Evolutionary conservation across 176 grass and related monocot genomes (phyloP).

Genomic region (Thalia dealbata): DNA sequence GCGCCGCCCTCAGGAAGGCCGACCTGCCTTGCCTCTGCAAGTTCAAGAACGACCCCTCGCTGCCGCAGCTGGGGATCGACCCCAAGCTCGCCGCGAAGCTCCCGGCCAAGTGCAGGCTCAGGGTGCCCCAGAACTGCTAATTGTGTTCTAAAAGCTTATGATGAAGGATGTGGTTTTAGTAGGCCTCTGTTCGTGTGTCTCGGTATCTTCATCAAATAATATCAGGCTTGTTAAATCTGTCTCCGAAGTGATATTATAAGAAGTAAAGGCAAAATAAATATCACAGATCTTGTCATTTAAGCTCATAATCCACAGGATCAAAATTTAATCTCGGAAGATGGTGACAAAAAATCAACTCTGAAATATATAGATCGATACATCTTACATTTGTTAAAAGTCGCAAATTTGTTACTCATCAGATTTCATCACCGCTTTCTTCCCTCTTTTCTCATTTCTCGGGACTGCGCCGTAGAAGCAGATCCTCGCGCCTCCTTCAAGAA

Average conservation of each 20-base stretch:
- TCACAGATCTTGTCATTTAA: too few relatives aligned
- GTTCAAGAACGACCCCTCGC: slow-evolving; percentile 12
- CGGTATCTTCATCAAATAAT: too few relatives aligned
- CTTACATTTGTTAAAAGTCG: background rate
- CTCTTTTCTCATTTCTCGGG: slow-evolving; percentile 12
- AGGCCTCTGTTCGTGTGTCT: too few relatives aligned
- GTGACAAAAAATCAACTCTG: too few relatives aligned
- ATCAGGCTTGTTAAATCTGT: too few relatives aligned
- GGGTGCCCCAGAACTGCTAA: background rate
- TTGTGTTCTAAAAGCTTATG: too few relatives aligned
- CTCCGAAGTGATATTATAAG: too few relatives aligned
- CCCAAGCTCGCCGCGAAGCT: slow-evolving; percentile 15
- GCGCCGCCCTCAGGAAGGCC: slow-evolving; percentile 20
- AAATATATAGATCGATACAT: background rate
- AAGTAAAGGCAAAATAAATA: too few relatives aligned
- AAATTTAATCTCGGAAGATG: too few relatives aligned
- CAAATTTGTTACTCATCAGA: background rate
- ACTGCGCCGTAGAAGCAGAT: slow-evolving; percentile 83
- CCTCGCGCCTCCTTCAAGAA: slow-evolving; percentile 34
- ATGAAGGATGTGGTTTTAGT: too few relatives aligned
- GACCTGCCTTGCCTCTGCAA: slow-evolving; percentile 31
- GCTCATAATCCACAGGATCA: too few relatives aligned
- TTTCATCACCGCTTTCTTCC: background rate
- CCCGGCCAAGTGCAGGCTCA: slow-evolving; percentile 20
- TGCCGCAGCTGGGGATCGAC: slow-evolving; percentile 23